Evolutionary conservation across 1,284 basidiomycete genomes (phyloP).

Genomic region (Fomitopsis pinicola): DNA sequence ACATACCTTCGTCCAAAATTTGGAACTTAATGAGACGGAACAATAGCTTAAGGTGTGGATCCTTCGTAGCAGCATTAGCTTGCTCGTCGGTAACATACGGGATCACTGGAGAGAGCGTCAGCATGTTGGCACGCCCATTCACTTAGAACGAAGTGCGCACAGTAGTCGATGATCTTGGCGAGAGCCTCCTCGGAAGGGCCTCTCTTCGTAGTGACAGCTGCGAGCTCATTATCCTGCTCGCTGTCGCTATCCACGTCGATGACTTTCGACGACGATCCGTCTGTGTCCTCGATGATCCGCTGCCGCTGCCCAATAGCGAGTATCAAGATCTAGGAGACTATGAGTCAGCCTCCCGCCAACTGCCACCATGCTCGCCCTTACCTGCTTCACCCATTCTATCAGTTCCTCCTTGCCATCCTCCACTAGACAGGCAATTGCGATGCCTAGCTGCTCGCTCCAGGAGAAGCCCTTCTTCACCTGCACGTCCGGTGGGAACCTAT

Average conservation of each 20-base stretch:
- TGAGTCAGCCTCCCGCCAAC: neutral
- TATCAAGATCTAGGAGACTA: constrained; percentile 54
- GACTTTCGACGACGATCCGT: constrained; percentile 39
- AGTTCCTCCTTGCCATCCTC: constrained; percentile 62
- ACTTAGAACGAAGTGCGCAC: constrained; percentile 44
- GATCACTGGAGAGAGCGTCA: constrained; percentile 46
- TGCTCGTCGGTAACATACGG: constrained; percentile 71
- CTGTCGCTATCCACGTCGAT: constrained; percentile 36
- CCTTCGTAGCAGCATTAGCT: constrained; percentile 70
- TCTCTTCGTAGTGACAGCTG: constrained; percentile 30
- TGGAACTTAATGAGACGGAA: constrained; percentile 70
- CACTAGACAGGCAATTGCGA: constrained; percentile 72
- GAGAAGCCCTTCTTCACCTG: constrained; percentile 84
- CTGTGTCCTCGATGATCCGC: constrained; percentile 68
- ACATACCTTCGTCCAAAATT: constrained; percentile 55
- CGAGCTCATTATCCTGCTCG: constrained; percentile 40
- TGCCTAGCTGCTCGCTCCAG: constrained; percentile 88
- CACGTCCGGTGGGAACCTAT: constrained; percentile 60
- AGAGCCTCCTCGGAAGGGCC: constrained; percentile 68
- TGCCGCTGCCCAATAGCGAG: constrained; percentile 64
- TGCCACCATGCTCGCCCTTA: constrained; percentile 30
- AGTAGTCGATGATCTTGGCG: constrained; percentile 70
- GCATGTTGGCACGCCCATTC: neutral
- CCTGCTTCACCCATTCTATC: constrained; percentile 79
- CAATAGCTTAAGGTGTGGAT: constrained; percentile 78